These are phyloP conservation scores for Volvox reticuliferus DNA, from an alignment of 139 green algal species.

Conservation along the genomic window DNA sequence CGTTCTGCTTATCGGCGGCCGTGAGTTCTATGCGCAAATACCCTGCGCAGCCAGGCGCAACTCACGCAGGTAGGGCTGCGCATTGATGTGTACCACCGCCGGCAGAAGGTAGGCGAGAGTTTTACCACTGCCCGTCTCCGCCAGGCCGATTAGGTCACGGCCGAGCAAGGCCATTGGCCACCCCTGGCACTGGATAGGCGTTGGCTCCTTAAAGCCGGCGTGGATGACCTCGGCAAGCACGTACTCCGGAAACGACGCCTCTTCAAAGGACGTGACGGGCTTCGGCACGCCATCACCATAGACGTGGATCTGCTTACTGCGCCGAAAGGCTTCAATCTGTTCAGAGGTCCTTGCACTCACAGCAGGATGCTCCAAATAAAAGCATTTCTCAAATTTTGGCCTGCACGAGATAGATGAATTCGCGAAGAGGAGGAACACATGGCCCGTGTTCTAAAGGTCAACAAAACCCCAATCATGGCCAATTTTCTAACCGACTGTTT, in stretches of 20 bases:
- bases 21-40: too few species aligned
- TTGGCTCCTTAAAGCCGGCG: slow-evolving; percentile 82
- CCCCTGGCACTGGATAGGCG: slow-evolving; percentile 89
- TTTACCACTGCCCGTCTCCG: slow-evolving; percentile 93
- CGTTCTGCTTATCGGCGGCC: too few species aligned
- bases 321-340: slow-evolving; percentile 84
- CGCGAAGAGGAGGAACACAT: neutral
- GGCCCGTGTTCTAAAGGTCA: neutral
- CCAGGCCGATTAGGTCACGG: slow-evolving; percentile 88
- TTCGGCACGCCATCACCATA: slow-evolving; percentile 84
- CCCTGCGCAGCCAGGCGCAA: too few species aligned
- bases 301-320: slow-evolving; percentile 74
- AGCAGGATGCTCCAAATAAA: slow-evolving; percentile 80
- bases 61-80: slow-evolving; percentile 88
- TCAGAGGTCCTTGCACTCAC: slow-evolving; percentile 77
- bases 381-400: slow-evolving; percentile 47
- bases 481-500: neutral
- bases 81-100: slow-evolving; percentile 94
- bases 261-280: slow-evolving; percentile 83
- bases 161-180: slow-evolving; percentile 94
- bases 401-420: neutral
- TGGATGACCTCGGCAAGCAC: slow-evolving; percentile 87
- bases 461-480: neutral
- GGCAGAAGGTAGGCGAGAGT: slow-evolving; percentile 93
- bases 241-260: slow-evolving; percentile 89